Conservation (phyloP, 2,329 filamentous ascomycete genomes). For the Gyromitra esculenta region DNA sequence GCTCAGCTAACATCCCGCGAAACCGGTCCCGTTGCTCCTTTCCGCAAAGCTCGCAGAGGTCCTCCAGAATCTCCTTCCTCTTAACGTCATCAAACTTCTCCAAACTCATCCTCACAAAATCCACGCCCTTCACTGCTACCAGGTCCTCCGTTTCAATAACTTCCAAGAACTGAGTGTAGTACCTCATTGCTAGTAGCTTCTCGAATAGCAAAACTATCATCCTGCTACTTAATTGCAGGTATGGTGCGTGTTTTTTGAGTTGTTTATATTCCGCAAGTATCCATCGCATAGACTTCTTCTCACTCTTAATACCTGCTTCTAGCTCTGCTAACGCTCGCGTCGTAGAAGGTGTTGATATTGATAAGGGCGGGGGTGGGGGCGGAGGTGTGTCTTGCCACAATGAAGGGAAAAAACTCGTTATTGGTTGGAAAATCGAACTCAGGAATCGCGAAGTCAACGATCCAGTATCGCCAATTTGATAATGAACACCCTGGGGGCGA, state of each 20-base stretch:
- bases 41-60: slow-evolving; percentile 7
- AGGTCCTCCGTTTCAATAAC: slow-evolving; percentile 39
- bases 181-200: slow-evolving; percentile 21
- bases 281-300: slow-evolving; percentile 28
- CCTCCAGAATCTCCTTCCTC: slow-evolving; percentile 1
- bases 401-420: slow-evolving; percentile 29
- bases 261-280: slow-evolving; percentile 18
- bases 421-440: slow-evolving; percentile 45
- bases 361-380: slow-evolving; percentile 28
- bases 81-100: slow-evolving; percentile 22
- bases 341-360: slow-evolving; percentile 19
- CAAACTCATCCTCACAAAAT: slow-evolving; percentile 30
- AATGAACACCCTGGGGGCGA: slow-evolving; percentile 42
- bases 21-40: slow-evolving; percentile 21
- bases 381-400: neutral
- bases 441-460: slow-evolving; percentile 23
- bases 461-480: slow-evolving; percentile 32
- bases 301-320: slow-evolving; percentile 14
- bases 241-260: slow-evolving; percentile 32
- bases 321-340: neutral
- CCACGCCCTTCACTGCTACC: slow-evolving; percentile 30
- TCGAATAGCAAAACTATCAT: slow-evolving; percentile 26
- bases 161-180: slow-evolving; percentile 27
- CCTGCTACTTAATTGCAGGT: slow-evolving; percentile 32
- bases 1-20: slow-evolving; percentile 27